Conservation (phyloP, 164 flowering plant species). For the Brasenia schreberi region DNA sequence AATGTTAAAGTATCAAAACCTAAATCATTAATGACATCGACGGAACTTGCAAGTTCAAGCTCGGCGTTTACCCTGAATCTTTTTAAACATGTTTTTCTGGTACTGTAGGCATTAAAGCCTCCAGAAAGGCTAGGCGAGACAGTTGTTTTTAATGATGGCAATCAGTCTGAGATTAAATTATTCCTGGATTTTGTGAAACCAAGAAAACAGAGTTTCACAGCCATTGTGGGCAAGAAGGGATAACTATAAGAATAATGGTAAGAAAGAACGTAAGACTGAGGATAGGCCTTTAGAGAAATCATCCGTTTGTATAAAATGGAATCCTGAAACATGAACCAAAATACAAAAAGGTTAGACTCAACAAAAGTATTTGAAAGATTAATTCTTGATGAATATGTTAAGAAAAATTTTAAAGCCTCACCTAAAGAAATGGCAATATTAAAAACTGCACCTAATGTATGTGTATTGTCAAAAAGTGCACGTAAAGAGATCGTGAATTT, state of each 20-base stretch:
- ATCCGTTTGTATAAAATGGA: slow-evolving; percentile 4
- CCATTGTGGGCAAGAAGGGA: slow-evolving; percentile 7
- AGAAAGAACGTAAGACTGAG: slow-evolving; percentile 11
- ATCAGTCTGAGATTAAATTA: slow-evolving; percentile 8
- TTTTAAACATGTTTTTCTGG: slow-evolving; percentile 3
- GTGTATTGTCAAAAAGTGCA: too few species aligned
- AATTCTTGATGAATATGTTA: neutral
- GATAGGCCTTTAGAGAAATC: slow-evolving; percentile 13
- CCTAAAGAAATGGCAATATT: neutral
- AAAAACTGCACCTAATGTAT: neutral
- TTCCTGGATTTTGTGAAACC: slow-evolving; percentile 12
- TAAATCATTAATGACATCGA: slow-evolving; percentile 93
- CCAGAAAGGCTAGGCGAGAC: slow-evolving; percentile 12
- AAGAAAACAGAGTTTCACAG: slow-evolving; percentile 10
- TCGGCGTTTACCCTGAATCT: slow-evolving; percentile 30
- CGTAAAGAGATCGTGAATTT: too few species aligned
- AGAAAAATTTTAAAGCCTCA: too few species aligned
- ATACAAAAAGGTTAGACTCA: neutral
- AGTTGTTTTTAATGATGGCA: slow-evolving; percentile 7
- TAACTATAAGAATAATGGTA: slow-evolving; percentile 12
- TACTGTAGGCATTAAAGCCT: slow-evolving; percentile 13
- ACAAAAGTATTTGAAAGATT: neutral
- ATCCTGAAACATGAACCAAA: neutral
- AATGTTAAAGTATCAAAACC: slow-evolving; percentile 94
- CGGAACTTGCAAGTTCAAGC: slow-evolving; percentile 61